Conservation (phyloP, 2,329 filamentous ascomycete genomes). For the Ophiocordyceps camponoti-rufipedis region DNA sequence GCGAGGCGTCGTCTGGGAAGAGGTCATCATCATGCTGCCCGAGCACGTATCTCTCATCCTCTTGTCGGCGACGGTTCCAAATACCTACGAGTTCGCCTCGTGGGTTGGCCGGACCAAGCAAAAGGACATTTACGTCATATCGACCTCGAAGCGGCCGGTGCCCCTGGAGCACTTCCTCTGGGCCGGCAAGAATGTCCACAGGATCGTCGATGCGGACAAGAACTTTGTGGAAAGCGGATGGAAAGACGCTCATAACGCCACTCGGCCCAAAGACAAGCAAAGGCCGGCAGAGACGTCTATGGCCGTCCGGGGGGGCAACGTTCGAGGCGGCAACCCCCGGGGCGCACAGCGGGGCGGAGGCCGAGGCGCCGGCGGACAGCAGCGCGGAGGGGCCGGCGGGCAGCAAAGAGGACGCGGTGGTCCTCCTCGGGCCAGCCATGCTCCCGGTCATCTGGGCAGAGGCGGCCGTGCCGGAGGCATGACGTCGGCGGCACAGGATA, state of each 20-base stretch:
- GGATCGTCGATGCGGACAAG: constrained; percentile 88
- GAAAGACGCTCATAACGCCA: constrained; percentile 76
- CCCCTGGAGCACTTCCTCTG: constrained; percentile 92
- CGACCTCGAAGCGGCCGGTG: constrained; percentile 85
- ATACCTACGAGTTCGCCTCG: constrained; percentile 93
- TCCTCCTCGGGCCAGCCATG: constrained; percentile 39
- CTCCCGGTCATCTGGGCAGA: constrained; percentile 73
- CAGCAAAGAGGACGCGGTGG: constrained; percentile 33
- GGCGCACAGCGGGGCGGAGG: constrained; percentile 29
- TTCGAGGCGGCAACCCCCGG: constrained; percentile 16
- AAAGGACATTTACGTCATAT: constrained; percentile 98
- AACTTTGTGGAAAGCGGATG: constrained; percentile 82
- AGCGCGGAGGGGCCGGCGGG: constrained; percentile 15
- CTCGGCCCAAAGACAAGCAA: constrained; percentile 71
- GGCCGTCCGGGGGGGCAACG: constrained; percentile 18
- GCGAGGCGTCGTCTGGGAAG: constrained; percentile 95
- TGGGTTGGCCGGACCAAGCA: constrained; percentile 98
- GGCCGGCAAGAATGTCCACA: constrained; percentile 82
- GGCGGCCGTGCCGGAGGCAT: constrained; percentile 72
- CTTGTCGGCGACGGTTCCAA: constrained; percentile 89
- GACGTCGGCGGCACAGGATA: constrained; percentile 82
- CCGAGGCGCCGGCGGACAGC: constrained; percentile 28
- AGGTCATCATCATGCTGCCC: constrained; percentile 98
- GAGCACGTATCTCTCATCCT: constrained; percentile 93
- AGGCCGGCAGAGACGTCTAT: constrained; percentile 18